phyloP scores from a whole-genome alignment of 805 yeast genomes.

The Kregervanrija pseudodelftensis region DNA sequence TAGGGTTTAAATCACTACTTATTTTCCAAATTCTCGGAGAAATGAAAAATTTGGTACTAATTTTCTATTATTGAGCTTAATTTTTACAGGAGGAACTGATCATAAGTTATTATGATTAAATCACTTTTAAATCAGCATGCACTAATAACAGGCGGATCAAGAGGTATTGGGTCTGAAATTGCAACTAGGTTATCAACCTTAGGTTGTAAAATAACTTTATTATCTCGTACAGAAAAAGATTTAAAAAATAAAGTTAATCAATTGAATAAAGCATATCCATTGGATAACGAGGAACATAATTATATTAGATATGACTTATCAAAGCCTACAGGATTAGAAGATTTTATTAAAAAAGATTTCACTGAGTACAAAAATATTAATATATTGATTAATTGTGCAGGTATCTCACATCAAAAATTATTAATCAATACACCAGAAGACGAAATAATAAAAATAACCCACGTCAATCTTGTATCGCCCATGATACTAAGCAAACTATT shows the following conservation, averaged over 20 bases:
- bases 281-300: constrained; percentile 19
- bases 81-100: too few relatives aligned
- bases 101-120: not conserved
- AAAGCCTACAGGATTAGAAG: constrained; percentile 10
- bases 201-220: constrained; percentile 47
- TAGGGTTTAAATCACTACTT: too few relatives aligned
- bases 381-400: constrained; percentile 59
- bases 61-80: too few relatives aligned
- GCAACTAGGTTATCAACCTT: constrained; percentile 40
- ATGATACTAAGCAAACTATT: constrained; percentile 51
- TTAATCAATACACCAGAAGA: constrained; percentile 35
- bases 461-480: constrained; percentile 54
- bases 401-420: constrained; percentile 52
- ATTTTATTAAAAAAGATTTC: constrained; percentile 11
- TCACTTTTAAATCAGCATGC: constrained; percentile 27
- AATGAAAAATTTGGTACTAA: too few relatives aligned
- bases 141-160: constrained; percentile 61
- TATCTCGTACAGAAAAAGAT: constrained; percentile 38
- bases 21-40: too few relatives aligned
- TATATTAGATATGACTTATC: constrained; percentile 30
- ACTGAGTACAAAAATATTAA: constrained; percentile 30
- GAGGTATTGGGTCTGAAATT: constrained; percentile 58
- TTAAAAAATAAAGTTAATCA: constrained; percentile 24
- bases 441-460: constrained; percentile 39
- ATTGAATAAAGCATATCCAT: constrained; percentile 14